Evolutionary conservation across 2,329 filamentous ascomycete species (phyloP).

Genomic region (Nemania sp.): DNA sequence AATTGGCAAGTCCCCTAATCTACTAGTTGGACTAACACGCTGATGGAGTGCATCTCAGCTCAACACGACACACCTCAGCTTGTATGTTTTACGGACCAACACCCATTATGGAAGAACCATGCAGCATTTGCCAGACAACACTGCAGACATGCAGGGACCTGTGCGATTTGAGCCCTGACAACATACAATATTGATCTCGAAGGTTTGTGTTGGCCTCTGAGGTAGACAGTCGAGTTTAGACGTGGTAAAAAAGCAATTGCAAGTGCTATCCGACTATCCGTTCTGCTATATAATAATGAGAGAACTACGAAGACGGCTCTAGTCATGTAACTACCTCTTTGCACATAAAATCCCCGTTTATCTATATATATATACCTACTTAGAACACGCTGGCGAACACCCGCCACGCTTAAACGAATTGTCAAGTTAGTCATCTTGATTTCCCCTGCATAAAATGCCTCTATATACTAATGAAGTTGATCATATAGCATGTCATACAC

Average conservation of each 20-base stretch:
- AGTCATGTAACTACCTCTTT: background rate
- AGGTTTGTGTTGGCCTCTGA: background rate
- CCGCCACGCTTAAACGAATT: background rate
- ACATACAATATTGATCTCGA: background rate
- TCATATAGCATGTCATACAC: constrained; percentile 23
- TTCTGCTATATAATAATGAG: background rate
- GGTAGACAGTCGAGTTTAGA: background rate
- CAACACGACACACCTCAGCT: constrained; percentile 3
- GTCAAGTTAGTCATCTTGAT: constrained; percentile 5
- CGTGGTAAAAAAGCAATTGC: background rate
- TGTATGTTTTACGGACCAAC: background rate
- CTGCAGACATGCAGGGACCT: background rate
- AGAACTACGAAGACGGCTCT: background rate
- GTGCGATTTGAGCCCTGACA: background rate
- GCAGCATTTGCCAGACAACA: constrained; percentile 5
- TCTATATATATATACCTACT: background rate
- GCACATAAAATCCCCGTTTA: background rate
- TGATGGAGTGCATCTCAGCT: constrained; percentile 2
- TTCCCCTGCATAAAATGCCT: background rate
- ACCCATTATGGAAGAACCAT: constrained; percentile 3
- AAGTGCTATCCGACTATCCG: background rate
- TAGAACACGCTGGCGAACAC: background rate
- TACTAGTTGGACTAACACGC: background rate
- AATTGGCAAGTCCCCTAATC: background rate
- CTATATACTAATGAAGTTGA: background rate